Conservation (phyloP, 352 stramenopile genomes). For the Phytophthora megakarya region DNA sequence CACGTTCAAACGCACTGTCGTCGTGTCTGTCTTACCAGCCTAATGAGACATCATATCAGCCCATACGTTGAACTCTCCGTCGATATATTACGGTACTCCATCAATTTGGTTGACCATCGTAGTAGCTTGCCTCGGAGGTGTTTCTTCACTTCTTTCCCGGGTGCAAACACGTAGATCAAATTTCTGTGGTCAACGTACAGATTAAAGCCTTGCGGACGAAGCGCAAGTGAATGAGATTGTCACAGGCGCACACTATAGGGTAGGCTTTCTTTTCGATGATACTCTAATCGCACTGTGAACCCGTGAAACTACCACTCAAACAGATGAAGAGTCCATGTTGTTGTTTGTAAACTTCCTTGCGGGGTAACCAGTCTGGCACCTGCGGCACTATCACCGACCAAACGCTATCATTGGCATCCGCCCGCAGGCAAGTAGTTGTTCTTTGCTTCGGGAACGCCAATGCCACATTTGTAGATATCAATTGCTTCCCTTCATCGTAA, state of each 20-base stretch:
- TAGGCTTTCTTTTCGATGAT: constrained; percentile 9
- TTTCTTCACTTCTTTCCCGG: constrained; percentile 10
- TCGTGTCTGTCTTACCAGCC: constrained; percentile 8
- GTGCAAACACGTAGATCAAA: constrained; percentile 8
- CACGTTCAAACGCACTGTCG: background rate
- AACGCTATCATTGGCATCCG: too few species aligned
- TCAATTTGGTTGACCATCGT: background rate
- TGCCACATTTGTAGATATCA: too few species aligned
- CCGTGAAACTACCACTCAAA: constrained; percentile 1
- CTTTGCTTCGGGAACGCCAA: too few species aligned
- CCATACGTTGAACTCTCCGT: constrained; percentile 5
- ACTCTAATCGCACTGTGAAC: constrained; percentile 11
- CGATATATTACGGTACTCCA: constrained; percentile 13
- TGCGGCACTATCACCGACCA: too few species aligned
- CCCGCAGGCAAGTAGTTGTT: too few species aligned
- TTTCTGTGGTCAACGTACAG: constrained; percentile 8
- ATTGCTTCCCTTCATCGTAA: too few species aligned
- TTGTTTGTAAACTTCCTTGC: constrained; percentile 1
- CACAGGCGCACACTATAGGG: constrained; percentile 12
- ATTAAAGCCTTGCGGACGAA: background rate
- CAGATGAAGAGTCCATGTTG: constrained; percentile 4
- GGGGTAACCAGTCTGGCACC: background rate
- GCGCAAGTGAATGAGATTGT: background rate
- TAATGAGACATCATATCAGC: constrained; percentile 10
- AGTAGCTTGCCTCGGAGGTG: background rate